Evolutionary conservation across 116 monocot species (phyloP).

Genomic region (Phalaenopsis hybrid): DNA sequence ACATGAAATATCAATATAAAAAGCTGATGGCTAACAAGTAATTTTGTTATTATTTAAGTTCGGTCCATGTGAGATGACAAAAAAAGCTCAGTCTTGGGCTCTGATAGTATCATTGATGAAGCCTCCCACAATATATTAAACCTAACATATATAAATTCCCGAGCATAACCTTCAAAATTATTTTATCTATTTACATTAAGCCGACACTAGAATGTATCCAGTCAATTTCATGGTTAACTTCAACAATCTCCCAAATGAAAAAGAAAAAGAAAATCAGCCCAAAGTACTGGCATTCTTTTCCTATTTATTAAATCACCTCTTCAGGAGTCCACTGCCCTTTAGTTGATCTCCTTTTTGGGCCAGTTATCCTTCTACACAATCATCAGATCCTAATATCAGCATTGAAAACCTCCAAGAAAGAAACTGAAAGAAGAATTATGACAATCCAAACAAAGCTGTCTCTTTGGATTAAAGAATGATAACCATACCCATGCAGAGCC

Average conservation of each 20-base stretch:
- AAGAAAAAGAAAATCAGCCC: background rate
- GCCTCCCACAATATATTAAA: background rate
- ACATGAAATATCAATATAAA: background rate
- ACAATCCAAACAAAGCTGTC: background rate
- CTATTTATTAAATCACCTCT: conserved; percentile 11
- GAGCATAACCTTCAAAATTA: background rate
- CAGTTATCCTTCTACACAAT: conserved; percentile 14
- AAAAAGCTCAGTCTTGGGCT: background rate
- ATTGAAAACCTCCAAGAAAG: background rate
- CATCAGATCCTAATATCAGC: conserved; percentile 5
- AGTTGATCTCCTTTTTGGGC: conserved; percentile 18
- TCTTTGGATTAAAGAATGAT: background rate
- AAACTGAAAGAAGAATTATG: background rate
- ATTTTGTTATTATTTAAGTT: background rate
- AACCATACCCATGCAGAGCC: conserved; percentile 17
- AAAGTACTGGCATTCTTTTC: background rate
- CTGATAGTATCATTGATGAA: background rate
- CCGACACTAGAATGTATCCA: background rate
- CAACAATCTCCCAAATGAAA: background rate
- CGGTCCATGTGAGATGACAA: background rate
- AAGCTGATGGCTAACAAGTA: background rate
- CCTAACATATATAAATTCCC: background rate
- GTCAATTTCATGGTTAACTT: background rate
- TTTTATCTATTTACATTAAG: background rate
- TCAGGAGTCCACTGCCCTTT: conserved; percentile 26